Base-by-base conservation (phyloP, 441 rosid species). In the Erysimum pusillum region DNA sequence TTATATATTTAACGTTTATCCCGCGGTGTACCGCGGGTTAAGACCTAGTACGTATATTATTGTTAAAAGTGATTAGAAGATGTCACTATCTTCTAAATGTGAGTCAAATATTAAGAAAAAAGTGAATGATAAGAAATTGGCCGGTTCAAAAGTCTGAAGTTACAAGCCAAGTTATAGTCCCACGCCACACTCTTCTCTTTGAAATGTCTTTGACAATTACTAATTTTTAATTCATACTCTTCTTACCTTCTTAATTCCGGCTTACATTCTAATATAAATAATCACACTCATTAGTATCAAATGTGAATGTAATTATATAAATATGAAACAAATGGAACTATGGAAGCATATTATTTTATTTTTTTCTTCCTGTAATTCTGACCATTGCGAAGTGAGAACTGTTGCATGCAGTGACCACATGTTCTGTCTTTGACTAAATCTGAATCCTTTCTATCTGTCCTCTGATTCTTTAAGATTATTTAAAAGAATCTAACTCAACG, bases 341-440 rank as follows among this genome's bases (percentile, higher is more conserved):
- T 38, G n/a, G 48, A 45, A 68, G 14, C 42, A 39, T 28, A 49
- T 28, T 68, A 31, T n/a, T 35, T 6, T 57, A 13, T n/a, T 36
- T 41, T 39, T 45, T 64, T 32, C 32, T 35, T 49, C 25, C 4
- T 51, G 13, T 44, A 17, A 34, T 31, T 15, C 12, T 59, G 69
- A 66, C 69, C 2, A 66, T 13, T 32, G 68, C 41, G 72, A 48
- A 71, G 39, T 38, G 72, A 64, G 46, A 71, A 77, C 68, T 46
- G 81, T 51, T 73, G 74, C 74, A 73, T 60, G 77, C 74, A 53
- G 53, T 44, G 46, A 53, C 52, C 74, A 78, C 74, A 38, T 73
- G 78, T 61, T 78, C 51, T 73, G 65, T 78, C 69, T 73, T 73
- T 73, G 78, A 78, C 81, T 66, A 78, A 52, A 61, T 67, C 78